Evolutionary conservation across 2,329 filamentous ascomycete genomes (phyloP).

Genomic region (Parasarocladium wereldwijsianum): DNA sequence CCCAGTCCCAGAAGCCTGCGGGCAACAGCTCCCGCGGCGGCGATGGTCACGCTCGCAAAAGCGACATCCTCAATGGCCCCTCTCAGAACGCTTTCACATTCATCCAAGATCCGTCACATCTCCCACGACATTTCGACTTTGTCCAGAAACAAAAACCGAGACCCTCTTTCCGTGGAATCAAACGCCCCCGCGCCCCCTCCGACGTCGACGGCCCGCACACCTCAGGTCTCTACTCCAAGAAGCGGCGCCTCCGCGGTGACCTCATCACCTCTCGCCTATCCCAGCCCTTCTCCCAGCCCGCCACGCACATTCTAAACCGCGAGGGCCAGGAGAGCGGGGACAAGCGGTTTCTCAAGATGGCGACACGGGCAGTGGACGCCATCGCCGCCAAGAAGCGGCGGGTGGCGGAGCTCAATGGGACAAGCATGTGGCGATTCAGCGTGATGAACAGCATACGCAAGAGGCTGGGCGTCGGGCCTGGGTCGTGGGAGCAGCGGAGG

Average conservation of each 20-base stretch:
- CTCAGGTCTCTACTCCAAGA: slow-evolving; percentile 41
- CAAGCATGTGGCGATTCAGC: slow-evolving; percentile 47
- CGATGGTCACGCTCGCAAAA: no score
- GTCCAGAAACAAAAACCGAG: neutral
- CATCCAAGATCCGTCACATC: no score
- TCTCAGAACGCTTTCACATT: no score
- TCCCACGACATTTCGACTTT: no score
- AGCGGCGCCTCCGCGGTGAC: slow-evolving; percentile 46
- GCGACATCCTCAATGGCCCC: no score
- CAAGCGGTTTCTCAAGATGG: slow-evolving; percentile 33
- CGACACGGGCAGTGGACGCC: slow-evolving; percentile 22
- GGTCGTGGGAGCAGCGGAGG: slow-evolving; percentile 13
- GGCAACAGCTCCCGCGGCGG: no score
- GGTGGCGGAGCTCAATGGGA: slow-evolving; percentile 29
- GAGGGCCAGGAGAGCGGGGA: slow-evolving; percentile 30
- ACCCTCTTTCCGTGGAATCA: slow-evolving; percentile 13
- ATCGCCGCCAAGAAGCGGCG: slow-evolving; percentile 13
- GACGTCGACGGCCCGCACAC: slow-evolving; percentile 47
- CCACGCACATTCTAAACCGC: slow-evolving; percentile 53
- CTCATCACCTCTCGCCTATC: slow-evolving; percentile 59
- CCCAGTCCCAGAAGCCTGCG: no score
- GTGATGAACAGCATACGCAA: slow-evolving; percentile 47
- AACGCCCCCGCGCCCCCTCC: slow-evolving; percentile 35
- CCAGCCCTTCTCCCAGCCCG: slow-evolving; percentile 52
- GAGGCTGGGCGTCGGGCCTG: slow-evolving; percentile 18